phyloP scores from a whole-genome alignment of 2,329 filamentous ascomycete species.

The Pseudopyricularia javanii region DNA sequence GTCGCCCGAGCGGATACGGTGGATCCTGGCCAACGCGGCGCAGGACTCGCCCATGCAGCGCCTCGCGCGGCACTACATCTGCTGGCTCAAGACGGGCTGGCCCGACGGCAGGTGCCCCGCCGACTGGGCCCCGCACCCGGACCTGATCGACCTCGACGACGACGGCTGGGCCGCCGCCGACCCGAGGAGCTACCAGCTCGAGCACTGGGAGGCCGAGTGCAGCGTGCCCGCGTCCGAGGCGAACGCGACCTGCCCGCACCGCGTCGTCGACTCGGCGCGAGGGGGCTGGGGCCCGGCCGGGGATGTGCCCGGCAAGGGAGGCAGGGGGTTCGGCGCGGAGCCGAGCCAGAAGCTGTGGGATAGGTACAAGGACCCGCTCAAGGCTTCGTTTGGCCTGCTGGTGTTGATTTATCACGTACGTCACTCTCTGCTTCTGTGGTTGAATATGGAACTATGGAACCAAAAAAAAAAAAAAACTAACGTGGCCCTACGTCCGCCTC shows the following conservation, averaged over 20 bases:
- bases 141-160: conserved; percentile 1
- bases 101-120: background rate
- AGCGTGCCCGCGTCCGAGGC: background rate
- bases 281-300: background rate
- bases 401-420: conserved; percentile 1
- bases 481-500: background rate
- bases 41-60: conserved; percentile 2
- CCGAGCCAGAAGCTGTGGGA: background rate
- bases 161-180: conserved; percentile 2
- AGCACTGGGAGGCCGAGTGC: conserved; percentile 2
- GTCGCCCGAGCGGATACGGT: conserved; percentile 1
- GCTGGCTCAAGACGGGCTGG: conserved; percentile 5
- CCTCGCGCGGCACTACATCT: conserved; percentile 6
- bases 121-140: conserved; percentile 1
- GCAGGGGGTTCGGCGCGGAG: background rate
- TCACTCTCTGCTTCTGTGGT: background rate
- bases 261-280: background rate
- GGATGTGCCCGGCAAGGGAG: background rate
- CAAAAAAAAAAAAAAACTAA: too few relatives aligned
- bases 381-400: background rate
- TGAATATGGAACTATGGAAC: background rate
- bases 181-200: conserved; percentile 2
- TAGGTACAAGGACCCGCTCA: background rate
- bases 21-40: conserved; percentile 4
- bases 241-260: conserved; percentile 1